Conservation (phyloP, 2,329 filamentous ascomycete species). For the Aspergillus felis region DNA sequence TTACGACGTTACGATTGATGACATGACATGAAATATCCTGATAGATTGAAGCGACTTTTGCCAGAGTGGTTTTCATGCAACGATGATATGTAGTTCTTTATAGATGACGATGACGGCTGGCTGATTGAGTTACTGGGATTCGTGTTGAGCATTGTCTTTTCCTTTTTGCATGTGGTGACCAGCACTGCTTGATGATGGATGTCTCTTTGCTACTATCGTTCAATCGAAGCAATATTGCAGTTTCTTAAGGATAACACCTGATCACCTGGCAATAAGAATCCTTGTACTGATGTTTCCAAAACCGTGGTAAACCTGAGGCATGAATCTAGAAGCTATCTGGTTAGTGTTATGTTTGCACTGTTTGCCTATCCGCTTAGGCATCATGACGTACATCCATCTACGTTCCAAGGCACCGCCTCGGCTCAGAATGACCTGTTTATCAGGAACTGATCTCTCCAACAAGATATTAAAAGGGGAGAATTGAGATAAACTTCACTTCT, state of each 20-base stretch:
- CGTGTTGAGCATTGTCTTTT: background rate
- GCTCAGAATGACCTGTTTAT: background rate
- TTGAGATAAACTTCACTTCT: background rate
- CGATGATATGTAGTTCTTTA: background rate
- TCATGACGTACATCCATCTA: slow-evolving; percentile 8
- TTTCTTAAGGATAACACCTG: background rate
- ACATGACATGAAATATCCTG: slow-evolving; percentile 18
- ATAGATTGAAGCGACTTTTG: slow-evolving; percentile 15
- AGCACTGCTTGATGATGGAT: background rate
- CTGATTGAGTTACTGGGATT: background rate
- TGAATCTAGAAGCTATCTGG: slow-evolving; percentile 11
- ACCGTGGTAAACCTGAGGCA: background rate
- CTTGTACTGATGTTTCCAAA: background rate
- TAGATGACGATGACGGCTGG: background rate
- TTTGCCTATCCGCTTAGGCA: slow-evolving; percentile 5
- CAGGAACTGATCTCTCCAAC: background rate
- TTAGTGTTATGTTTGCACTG: background rate
- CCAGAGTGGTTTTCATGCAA: background rate
- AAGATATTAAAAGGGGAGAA: background rate
- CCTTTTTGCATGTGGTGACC: background rate
- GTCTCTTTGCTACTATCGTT: background rate
- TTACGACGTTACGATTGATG: slow-evolving; percentile 27
- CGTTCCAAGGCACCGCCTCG: background rate
- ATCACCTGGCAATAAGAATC: background rate
- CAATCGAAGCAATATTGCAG: background rate